Conservation (phyloP, 208 protist genomes). For the Trypanosoma grayi region DNA sequence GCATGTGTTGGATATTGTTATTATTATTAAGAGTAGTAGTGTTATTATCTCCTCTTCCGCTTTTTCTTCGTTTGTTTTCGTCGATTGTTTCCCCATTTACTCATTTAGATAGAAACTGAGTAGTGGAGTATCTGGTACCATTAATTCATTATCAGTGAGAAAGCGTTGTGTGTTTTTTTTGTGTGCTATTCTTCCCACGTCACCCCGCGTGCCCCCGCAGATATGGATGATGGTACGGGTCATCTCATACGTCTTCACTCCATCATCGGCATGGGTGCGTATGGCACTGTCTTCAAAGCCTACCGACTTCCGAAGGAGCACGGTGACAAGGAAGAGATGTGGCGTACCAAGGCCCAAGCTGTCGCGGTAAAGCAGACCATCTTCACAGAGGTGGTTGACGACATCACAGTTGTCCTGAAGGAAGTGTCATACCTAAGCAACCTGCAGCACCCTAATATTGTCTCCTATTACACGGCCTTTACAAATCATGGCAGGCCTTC, state of each 20-base stretch:
- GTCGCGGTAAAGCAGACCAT: slow-evolving; percentile 32
- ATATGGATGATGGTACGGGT: slow-evolving; percentile 33
- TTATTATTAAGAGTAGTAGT: background rate
- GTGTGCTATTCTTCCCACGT: background rate
- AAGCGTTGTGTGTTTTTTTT: no score
- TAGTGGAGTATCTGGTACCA: no score
- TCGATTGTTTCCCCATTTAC: no score
- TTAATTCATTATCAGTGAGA: no score
- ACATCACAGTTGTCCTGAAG: slow-evolving; percentile 30
- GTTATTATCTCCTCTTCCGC: background rate
- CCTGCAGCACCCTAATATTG: slow-evolving; percentile 30
- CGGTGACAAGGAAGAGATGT: slow-evolving; percentile 16
- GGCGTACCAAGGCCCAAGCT: slow-evolving; percentile 5
- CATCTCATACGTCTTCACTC: slow-evolving; percentile 24
- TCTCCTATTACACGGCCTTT: slow-evolving; percentile 27
- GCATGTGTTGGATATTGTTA: background rate
- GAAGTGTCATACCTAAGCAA: slow-evolving; percentile 32
- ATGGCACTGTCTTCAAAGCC: slow-evolving; percentile 36
- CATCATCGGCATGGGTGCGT: slow-evolving; percentile 29
- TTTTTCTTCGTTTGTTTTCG: background rate
- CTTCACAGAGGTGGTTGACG: slow-evolving; percentile 25
- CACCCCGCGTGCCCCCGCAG: background rate
- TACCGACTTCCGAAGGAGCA: slow-evolving; percentile 9
- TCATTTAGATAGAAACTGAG: no score
- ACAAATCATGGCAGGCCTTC: slow-evolving; percentile 11